These are phyloP conservation scores for Nepenthes mirabilis DNA, from an alignment of 148 eudicot genomes.

Conservation along the genomic window DNA sequence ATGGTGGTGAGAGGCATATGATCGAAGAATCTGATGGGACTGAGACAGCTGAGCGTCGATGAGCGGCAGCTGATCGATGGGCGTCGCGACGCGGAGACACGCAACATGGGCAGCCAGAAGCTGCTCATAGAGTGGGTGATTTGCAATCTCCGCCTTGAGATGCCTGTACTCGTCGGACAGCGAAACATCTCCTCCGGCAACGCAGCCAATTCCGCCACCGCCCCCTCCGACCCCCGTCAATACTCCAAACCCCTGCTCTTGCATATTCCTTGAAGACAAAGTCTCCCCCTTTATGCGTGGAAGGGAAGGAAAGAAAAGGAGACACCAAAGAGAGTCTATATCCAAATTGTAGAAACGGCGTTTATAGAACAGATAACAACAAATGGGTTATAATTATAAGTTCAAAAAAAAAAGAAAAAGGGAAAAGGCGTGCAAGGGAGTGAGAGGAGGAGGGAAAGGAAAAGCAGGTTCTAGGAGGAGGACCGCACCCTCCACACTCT, in stretches of 20 bases:
- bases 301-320: background rate
- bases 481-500: no score
- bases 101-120: constrained; percentile 73
- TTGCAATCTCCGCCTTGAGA: constrained; percentile 57
- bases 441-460: no score
- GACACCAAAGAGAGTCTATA: background rate
- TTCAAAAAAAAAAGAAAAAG: no score
- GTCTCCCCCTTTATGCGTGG: background rate
- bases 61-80: constrained; percentile 76
- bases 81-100: constrained; percentile 85
- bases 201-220: constrained; percentile 32
- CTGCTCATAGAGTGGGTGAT: constrained; percentile 79
- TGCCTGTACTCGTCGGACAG: constrained; percentile 20
- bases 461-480: no score
- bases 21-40: constrained; percentile 52
- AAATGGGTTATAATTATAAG: background rate
- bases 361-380: no score
- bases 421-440: no score
- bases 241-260: constrained; percentile 58
- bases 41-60: constrained; percentile 75
- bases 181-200: constrained; percentile 16
- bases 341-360: constrained; percentile 1
- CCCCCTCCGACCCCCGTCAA: constrained; percentile 34
- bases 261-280: constrained; percentile 23
- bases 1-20: constrained; percentile 44